Conservation (phyloP, 2,329 filamentous ascomycete genomes). For the Fusarium falciforme region DNA sequence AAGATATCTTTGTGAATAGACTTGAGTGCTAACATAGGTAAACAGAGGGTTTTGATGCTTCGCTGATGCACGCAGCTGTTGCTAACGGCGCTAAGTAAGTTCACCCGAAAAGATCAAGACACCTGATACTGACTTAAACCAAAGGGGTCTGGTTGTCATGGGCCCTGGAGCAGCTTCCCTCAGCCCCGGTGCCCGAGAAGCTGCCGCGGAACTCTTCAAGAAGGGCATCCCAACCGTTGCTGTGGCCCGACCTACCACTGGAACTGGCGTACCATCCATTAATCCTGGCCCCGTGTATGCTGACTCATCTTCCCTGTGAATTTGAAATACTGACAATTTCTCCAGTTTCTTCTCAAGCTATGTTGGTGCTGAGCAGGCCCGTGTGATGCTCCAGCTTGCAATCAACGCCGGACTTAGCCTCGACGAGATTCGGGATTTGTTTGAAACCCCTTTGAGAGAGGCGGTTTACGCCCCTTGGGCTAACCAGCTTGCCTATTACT, state of each 20-base stretch:
- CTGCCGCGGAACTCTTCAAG: constrained; percentile 42
- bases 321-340: not conserved
- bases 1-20: too few relatives aligned
- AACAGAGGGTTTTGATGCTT: constrained; percentile 48
- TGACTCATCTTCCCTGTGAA: not conserved
- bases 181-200: constrained; percentile 41
- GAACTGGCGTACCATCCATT: constrained; percentile 40
- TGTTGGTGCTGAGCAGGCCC: constrained; percentile 45
- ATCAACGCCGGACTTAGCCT: constrained; percentile 44
- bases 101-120: too few relatives aligned
- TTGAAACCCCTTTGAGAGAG: constrained; percentile 38
- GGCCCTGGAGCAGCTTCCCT: constrained; percentile 45
- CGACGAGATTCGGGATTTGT: constrained; percentile 44
- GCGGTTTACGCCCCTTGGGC: not conserved
- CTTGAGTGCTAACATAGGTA: not conserved
- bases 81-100: constrained; percentile 46
- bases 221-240: constrained; percentile 46
- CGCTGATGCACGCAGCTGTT: constrained; percentile 46
- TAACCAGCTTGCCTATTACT: not conserved
- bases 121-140: not conserved
- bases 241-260: constrained; percentile 44
- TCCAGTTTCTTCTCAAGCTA: constrained; percentile 44
- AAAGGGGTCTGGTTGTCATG: constrained; percentile 45
- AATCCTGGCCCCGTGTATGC: constrained; percentile 25
- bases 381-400: constrained; percentile 48